Evolutionary conservation across 2,329 filamentous ascomycete genomes (phyloP), one percentile per base, ranked within the genome.

Genomic region (Malbranchea zuffiana): DNA sequence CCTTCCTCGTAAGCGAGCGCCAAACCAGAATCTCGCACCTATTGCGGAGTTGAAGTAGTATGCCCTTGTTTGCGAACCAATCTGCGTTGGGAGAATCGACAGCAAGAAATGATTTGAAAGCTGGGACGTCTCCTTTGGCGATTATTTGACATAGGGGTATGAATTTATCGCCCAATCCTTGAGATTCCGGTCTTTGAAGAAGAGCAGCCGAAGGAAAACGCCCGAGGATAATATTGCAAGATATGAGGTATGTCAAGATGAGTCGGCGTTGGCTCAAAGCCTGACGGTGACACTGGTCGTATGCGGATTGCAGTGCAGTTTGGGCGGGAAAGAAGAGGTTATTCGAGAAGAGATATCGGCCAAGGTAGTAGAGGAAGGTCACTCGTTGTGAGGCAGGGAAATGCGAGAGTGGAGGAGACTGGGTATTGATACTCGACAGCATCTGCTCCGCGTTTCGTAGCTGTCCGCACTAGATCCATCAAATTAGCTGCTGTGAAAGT

Each of bases 301-400:
- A 95, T 2, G 88, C 84, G 17, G 78, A 71, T 51, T 92, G 74
- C 5, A 95, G 66, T 23, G 80, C 84, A 32, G 75, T 66, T 35
- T 80, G 75, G 0, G 87, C 85, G 17, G 82, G 78, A 44, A 74
- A 75, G 58, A 85, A 94, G 54, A 93, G 80, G 47, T 78, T 81
- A 56, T 84, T 87, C 45, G 82, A 77, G 56, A 93, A 85, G 52
- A 87, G 77, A 61, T 88, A 95, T 41, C 86, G 80, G 12, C 88
- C 88, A 4, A 96, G 78, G 55, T 94, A 94, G 63, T 94, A 95
- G 10, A 96, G 77, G 50, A 87, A 96, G 3, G 86, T 93, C 34
- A 94, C 85, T 32, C 86, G 76, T 55, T 96, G 83, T 4, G 81
- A 74, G 15, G 83, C 84, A 2, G 87, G 85, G 52, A 92, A 96